These are phyloP conservation scores for Naganishia vishniacii DNA, from an alignment of 768 basidiomycete genomes.

Conservation along the genomic window DNA sequence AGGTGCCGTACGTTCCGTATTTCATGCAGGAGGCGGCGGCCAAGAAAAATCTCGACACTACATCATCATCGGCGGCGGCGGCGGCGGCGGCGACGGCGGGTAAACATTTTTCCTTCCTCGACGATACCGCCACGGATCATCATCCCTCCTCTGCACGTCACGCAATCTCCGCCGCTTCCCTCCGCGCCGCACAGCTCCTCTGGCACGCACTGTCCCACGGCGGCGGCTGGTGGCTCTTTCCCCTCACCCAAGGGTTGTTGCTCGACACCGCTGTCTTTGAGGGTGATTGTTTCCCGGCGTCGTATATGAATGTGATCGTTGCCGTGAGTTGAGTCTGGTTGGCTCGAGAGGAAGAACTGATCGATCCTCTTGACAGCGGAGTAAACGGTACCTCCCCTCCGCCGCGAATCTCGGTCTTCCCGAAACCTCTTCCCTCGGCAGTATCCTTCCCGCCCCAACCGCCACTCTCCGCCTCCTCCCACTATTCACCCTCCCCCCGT, in stretches of 20 bases:
- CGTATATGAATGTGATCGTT: conserved; percentile 22
- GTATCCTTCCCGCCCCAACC: conserved; percentile 1
- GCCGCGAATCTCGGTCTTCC: conserved; percentile 4
- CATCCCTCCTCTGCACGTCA: not conserved
- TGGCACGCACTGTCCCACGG: conserved; percentile 11
- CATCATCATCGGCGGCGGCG: no score
- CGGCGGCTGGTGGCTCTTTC: conserved; percentile 27
- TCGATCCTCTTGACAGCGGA: not conserved
- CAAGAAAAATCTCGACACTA: no score
- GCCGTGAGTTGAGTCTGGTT: not conserved
- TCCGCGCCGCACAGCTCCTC: not conserved
- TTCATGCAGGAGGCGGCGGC: not conserved
- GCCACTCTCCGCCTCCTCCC: conserved; percentile 15
- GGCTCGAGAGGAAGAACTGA: not conserved
- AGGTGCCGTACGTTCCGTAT: conserved; percentile 7
- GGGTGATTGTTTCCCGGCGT: conserved; percentile 11
- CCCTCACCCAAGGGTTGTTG: conserved; percentile 23
- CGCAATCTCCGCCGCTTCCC: not conserved
- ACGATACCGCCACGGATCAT: not conserved
- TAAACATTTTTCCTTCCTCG: conserved; percentile 16
- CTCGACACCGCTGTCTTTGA: conserved; percentile 22
- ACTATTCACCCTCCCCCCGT: conserved; percentile 8
- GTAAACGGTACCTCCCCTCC: conserved; percentile 17
- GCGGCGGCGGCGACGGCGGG: no score
- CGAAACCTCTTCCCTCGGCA: not conserved